phyloP scores from a whole-genome alignment of 345 rosid species.

The Brassica nigra region DNA sequence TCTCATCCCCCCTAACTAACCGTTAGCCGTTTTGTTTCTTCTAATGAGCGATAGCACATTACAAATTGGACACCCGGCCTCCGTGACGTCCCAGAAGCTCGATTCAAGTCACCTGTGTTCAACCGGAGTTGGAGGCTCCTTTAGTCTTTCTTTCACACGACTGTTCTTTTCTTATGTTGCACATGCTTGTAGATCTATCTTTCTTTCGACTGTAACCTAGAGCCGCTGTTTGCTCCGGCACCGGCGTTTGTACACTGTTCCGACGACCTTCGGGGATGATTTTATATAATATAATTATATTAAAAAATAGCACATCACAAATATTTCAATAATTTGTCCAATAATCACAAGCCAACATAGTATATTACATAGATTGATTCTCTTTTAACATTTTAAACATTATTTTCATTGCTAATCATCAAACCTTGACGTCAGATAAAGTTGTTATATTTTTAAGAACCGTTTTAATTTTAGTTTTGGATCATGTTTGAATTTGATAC shows the following conservation, averaged over 20 bases:
- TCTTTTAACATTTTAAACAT: not conserved
- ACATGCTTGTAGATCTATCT: too few relatives aligned
- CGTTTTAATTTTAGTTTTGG: not conserved
- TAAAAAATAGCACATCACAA: not conserved
- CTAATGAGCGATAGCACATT: not conserved
- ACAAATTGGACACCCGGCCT: not conserved
- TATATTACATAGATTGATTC: not conserved
- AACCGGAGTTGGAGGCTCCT: too few relatives aligned
- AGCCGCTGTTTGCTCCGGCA: too few relatives aligned
- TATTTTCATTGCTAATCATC: constrained; percentile 7
- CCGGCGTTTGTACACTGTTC: too few relatives aligned
- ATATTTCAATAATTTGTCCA: constrained; percentile 2
- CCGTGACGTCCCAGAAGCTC: too few relatives aligned
- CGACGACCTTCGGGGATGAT: too few relatives aligned
- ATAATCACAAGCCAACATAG: constrained; percentile 15
- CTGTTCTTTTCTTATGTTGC: too few relatives aligned
- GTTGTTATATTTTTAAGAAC: not conserved
- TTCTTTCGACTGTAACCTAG: too few relatives aligned
- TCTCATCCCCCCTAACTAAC: constrained; percentile 1
- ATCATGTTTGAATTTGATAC: not conserved
- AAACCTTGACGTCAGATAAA: constrained; percentile 8
- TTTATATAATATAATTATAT: too few relatives aligned
- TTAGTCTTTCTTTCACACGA: too few relatives aligned
- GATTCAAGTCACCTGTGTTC: too few relatives aligned
- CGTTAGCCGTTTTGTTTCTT: constrained; percentile 25